Base-by-base conservation (phyloP, 768 basidiomycete genomes). In the Botryobasidium botryosum region DNA sequence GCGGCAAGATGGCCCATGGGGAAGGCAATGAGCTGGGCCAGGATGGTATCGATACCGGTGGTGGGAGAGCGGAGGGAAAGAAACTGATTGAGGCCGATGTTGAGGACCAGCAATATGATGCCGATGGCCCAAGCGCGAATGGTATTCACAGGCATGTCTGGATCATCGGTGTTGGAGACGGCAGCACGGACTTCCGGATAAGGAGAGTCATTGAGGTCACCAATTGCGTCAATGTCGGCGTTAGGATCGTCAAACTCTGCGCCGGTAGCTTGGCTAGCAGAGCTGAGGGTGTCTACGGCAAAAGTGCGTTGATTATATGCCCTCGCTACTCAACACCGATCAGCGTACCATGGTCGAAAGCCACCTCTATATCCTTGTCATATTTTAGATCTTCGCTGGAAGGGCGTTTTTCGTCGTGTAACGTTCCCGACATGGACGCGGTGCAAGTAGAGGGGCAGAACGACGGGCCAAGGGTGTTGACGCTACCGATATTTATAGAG, bases 101-200 rank as follows among this genome's bases (percentile, higher is more conserved):
- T 47, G 33, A 51, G 20, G 40, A 52, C 41, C 24, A 45, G 39
- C 26, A 50, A 35, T 47, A 53, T 12, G 26, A 53, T 33, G n/a
- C 77, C 77, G 35, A 78, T 60, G 0, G 69, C 60, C 74, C 75
- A 78, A 4, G 50, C 50, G 5, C 52, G 50, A 41, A 51, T 44
- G 18, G 54, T 55, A 18, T 67, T 68, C 3, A 64, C 68, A 1
- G 77, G 77, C 63, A 80, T 79, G 29, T 60, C 59, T 3, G 69
- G 69, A 55, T 82, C 79, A 53, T 83, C 79, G 26, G 70, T 74
- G 57, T 79, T 80, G 17, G 76, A 71, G 6, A 82, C 79, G 5
- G 80, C 79, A 6, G 77, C 74, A 36, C 80, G 72, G 10, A 83
- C 81, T 57, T 54, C 51, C 2, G 51, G 51, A 36, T 54, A 54